Conservation (phyloP, 768 basidiomycete genomes). For the Tulasnella sp. region DNA sequence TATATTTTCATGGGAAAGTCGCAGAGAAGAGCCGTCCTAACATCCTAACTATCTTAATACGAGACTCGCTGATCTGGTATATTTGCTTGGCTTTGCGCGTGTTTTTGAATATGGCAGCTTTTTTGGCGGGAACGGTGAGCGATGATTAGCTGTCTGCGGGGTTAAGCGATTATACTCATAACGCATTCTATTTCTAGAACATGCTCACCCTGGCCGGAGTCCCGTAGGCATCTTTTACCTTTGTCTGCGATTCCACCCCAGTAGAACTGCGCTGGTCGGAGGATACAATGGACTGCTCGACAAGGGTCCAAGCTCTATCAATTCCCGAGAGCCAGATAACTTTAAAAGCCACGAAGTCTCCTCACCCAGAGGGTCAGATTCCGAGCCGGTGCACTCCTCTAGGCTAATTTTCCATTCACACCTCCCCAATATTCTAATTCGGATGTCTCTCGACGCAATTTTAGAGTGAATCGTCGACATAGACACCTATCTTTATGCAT, state of each 20-base stretch:
- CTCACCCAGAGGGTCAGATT: not conserved
- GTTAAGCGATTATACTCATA: not conserved
- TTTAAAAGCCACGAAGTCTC: not conserved
- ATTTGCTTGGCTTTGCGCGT: not conserved
- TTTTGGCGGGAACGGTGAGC: not conserved
- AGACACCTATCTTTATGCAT: not conserved
- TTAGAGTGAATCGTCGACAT: not conserved
- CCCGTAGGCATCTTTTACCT: not conserved
- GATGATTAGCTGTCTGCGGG: not conserved
- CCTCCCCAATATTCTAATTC: not conserved
- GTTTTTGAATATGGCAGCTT: not conserved
- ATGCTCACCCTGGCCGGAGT: not conserved
- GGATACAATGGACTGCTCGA: too few relatives aligned
- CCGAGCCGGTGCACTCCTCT: not conserved
- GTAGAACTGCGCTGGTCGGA: too few relatives aligned
- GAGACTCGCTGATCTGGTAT: not conserved
- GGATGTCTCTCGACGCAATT: not conserved
- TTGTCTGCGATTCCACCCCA: too few relatives aligned
- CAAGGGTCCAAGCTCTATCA: not conserved
- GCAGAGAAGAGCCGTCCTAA: not conserved
- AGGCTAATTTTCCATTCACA: not conserved
- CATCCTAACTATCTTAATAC: not conserved
- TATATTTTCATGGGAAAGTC: not conserved
- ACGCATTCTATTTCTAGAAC: not conserved
- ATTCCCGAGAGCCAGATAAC: not conserved